Conservation (phyloP, 352 stramenopile species). For the Phytophthora quininea region DNA sequence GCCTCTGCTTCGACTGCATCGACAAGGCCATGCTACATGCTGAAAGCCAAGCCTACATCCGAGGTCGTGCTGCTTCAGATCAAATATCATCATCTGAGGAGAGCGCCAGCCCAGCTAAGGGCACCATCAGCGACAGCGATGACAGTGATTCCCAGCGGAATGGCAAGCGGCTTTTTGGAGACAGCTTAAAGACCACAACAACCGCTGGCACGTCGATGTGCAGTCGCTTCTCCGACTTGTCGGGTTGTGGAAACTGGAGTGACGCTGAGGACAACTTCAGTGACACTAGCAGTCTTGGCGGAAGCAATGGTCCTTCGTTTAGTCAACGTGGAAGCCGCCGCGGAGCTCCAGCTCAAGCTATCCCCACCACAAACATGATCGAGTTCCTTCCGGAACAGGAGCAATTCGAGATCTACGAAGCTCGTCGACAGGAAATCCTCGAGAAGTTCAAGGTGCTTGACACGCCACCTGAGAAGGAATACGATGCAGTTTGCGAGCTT, state of each 20-base stretch:
- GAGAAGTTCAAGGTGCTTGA: constrained; percentile 49
- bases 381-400: constrained; percentile 54
- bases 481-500: constrained; percentile 76
- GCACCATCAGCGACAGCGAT: constrained; percentile 4
- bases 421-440: constrained; percentile 49
- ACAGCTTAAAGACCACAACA: constrained; percentile 41
- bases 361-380: constrained; percentile 36
- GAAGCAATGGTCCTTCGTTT: constrained; percentile 16
- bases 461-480: constrained; percentile 56
- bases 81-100: constrained; percentile 10
- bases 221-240: constrained; percentile 53
- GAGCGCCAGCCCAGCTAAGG: not conserved
- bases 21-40: constrained; percentile 60
- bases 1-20: constrained; percentile 83
- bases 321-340: constrained; percentile 27
- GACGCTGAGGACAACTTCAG: constrained; percentile 42
- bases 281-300: constrained; percentile 36
- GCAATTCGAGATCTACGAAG: constrained; percentile 57
- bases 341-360: not conserved
- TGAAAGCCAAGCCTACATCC: constrained; percentile 24
- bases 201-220: constrained; percentile 43
- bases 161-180: constrained; percentile 30
- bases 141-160: constrained; percentile 16
- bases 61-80: constrained; percentile 16
- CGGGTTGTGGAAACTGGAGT: constrained; percentile 36